phyloP scores from a whole-genome alignment of 2,329 filamentous ascomycete species.

The Dendrostoma leiphaemia region DNA sequence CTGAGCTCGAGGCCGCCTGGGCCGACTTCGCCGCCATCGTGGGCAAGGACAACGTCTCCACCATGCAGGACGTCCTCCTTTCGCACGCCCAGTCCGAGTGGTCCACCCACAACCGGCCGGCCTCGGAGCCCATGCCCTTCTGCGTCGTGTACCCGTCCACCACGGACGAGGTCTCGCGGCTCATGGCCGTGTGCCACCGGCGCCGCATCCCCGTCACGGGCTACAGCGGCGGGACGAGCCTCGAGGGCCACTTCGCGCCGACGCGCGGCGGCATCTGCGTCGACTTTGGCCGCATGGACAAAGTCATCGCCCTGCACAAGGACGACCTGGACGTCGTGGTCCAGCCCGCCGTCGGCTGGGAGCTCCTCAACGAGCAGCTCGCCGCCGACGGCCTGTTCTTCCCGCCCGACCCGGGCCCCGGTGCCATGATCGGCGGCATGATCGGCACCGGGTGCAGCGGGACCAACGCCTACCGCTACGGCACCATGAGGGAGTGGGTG shows the following conservation, averaged over 20 bases:
- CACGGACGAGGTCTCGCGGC: constrained; percentile 79
- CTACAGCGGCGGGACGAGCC: constrained; percentile 83
- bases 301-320: constrained; percentile 73
- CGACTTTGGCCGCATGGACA: constrained; percentile 83
- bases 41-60: constrained; percentile 64
- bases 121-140: constrained; percentile 10
- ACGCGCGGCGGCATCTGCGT: constrained; percentile 82
- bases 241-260: constrained; percentile 86
- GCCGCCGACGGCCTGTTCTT: constrained; percentile 72
- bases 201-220: constrained; percentile 81
- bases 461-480: constrained; percentile 81
- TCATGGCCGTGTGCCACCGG: constrained; percentile 86
- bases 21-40: constrained; percentile 65
- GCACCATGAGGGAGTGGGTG: constrained; percentile 89
- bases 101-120: constrained; percentile 43
- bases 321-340: constrained; percentile 74
- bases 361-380: constrained; percentile 71
- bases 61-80: constrained; percentile 51
- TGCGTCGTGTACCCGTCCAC: constrained; percentile 35
- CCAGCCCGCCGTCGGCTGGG: constrained; percentile 76
- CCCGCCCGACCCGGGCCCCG: constrained; percentile 79
- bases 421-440: constrained; percentile 83
- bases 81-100: constrained; percentile 60
- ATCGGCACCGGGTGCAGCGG: constrained; percentile 65
- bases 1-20: constrained; percentile 69